Percentiles rank a stretch among this genome's conserved stretches.
Conservation (phyloP, 2,329 filamentous ascomycete species). For the Lojkania enalia region DNA sequence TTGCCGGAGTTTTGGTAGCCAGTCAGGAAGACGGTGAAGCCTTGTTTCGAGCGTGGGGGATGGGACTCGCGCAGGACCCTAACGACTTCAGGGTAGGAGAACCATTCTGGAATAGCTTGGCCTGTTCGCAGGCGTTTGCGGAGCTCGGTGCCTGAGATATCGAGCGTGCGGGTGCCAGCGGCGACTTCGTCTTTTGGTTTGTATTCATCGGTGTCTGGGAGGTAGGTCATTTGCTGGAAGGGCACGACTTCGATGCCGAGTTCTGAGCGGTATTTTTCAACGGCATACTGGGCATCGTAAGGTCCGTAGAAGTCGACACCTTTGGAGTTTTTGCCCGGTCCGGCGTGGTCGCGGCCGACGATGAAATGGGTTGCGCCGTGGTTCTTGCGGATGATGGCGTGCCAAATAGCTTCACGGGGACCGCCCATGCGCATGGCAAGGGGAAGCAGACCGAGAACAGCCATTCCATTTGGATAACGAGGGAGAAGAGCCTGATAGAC, state of each 20-base stretch:
- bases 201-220: slow-evolving; percentile 97
- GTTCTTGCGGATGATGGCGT: slow-evolving; percentile 99
- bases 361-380: slow-evolving; percentile 99
- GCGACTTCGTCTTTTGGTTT: slow-evolving; percentile 87
- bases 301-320: slow-evolving; percentile 97
- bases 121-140: slow-evolving; percentile 88
- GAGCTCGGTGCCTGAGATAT: slow-evolving; percentile 68
- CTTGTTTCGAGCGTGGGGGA: slow-evolving; percentile 85
- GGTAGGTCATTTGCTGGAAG: slow-evolving; percentile 99
- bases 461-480: slow-evolving; percentile 99
- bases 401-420: slow-evolving; percentile 97
- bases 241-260: slow-evolving; percentile 98
- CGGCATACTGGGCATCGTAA: slow-evolving; percentile 94
- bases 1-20: slow-evolving; percentile 97
- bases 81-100: slow-evolving; percentile 99
- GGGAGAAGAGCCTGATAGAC: slow-evolving; percentile 97
- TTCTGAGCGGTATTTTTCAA: slow-evolving; percentile 95
- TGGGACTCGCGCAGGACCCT: slow-evolving; percentile 94
- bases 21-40: slow-evolving; percentile 97
- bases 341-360: slow-evolving; percentile 96
- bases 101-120: slow-evolving; percentile 97
- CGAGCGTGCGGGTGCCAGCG: slow-evolving; percentile 74
- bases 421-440: slow-evolving; percentile 99
- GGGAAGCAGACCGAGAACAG: slow-evolving; percentile 89
- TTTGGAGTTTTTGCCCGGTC: slow-evolving; percentile 96